These are phyloP conservation scores for Fusarium siculi DNA, from an alignment of 2,329 filamentous ascomycete genomes.

Conservation along the genomic window DNA sequence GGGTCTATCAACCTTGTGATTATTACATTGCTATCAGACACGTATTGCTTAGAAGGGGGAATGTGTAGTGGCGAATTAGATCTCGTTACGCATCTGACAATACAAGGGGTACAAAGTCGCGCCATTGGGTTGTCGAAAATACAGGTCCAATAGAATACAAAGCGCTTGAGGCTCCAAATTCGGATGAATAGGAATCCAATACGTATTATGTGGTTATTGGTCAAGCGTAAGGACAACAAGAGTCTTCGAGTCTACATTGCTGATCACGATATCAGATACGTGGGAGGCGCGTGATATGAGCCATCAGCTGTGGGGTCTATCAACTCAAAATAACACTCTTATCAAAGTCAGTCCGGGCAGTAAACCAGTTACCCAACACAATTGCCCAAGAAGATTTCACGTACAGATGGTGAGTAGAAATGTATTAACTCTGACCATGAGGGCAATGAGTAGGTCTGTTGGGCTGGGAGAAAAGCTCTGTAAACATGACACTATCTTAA, in stretches of 20 bases:
- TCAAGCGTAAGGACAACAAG: fast-evolving
- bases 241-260: neutral
- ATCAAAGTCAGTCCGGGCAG: too few relatives aligned
- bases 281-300: too few relatives aligned
- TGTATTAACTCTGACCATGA: neutral
- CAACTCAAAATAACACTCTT: too few relatives aligned
- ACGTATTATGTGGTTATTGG: neutral
- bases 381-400: too few relatives aligned
- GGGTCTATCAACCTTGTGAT: too few relatives aligned
- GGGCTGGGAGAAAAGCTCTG: fast-evolving
- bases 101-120: neutral
- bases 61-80: neutral
- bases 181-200: neutral
- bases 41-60: fast-evolving
- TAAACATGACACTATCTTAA: neutral
- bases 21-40: fast-evolving
- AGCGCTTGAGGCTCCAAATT: too few relatives aligned
- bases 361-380: too few relatives aligned
- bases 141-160: neutral
- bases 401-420: neutral
- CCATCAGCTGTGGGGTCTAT: too few relatives aligned
- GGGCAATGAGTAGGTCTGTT: neutral
- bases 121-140: fast-evolving
- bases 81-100: neutral
- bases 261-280: neutral